Percentiles rank a stretch among this genome's conserved stretches.
Conservation (phyloP, 768 basidiomycete genomes). For the Amanita molliuscula region DNA sequence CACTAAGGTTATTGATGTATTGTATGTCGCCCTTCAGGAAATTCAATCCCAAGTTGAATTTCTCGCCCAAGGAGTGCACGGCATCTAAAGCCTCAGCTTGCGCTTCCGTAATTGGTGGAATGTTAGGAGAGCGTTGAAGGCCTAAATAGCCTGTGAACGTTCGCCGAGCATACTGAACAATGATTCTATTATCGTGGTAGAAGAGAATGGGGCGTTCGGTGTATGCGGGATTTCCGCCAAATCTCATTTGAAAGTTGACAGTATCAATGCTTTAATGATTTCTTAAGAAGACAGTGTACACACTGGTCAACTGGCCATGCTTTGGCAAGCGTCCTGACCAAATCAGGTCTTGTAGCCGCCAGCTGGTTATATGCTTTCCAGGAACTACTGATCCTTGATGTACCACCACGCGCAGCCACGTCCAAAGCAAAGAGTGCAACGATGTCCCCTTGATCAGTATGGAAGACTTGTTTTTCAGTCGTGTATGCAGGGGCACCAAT, state of each 20-base stretch:
- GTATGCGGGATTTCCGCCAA: slow-evolving; percentile 26
- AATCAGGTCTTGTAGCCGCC: slow-evolving; percentile 33
- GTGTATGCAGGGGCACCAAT: slow-evolving; percentile 36
- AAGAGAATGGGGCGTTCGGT: slow-evolving; percentile 29
- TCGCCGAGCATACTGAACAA: slow-evolving; percentile 36
- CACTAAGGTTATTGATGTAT: slow-evolving; percentile 35
- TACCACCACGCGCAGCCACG: slow-evolving; percentile 32
- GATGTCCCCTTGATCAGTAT: slow-evolving; percentile 36
- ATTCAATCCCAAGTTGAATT: slow-evolving; percentile 30
- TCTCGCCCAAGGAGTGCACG: slow-evolving; percentile 33
- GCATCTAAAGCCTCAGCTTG: slow-evolving; percentile 38
- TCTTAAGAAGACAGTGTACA: background rate
- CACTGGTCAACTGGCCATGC: slow-evolving; percentile 35
- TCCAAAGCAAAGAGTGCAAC: slow-evolving; percentile 34
- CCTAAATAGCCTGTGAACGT: slow-evolving; percentile 30
- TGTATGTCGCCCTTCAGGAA: slow-evolving; percentile 41
- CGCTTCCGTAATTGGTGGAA: slow-evolving; percentile 38
- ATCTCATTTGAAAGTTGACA: slow-evolving; percentile 17
- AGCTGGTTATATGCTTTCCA: slow-evolving; percentile 36
- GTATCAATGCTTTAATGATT: background rate
- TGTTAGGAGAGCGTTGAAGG: slow-evolving; percentile 24
- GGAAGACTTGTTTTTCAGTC: slow-evolving; percentile 40
- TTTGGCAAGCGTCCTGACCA: slow-evolving; percentile 28
- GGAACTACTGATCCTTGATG: slow-evolving; percentile 32
- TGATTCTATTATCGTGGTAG: slow-evolving; percentile 25